A percentile compares a stretch with the other conserved stretches of the same genome.
Evolutionary conservation across 352 stramenopile genomes (phyloP).

Genomic region (Bremia lactucae): DNA sequence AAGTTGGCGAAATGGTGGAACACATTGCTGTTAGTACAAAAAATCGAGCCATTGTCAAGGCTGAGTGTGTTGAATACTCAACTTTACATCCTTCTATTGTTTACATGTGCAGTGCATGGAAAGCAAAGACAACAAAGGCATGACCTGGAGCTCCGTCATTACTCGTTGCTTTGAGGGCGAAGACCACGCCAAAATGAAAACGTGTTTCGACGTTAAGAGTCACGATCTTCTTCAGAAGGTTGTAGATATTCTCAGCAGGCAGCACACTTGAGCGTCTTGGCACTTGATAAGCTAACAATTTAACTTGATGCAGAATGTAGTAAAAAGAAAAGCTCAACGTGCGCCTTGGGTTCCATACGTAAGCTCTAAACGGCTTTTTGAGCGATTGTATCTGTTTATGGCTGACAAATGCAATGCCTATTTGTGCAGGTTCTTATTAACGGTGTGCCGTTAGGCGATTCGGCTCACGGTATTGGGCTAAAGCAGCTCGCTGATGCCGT

Average conservation of each 20-base stretch:
- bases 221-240: constrained; percentile 47
- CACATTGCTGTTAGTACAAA: constrained; percentile 37
- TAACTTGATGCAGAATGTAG: constrained; percentile 30
- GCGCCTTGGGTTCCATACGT: constrained; percentile 64
- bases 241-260: not conserved
- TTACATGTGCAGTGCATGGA: constrained; percentile 46
- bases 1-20: constrained; percentile 52
- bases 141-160: constrained; percentile 55
- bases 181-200: constrained; percentile 37
- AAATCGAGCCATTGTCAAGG: not conserved
- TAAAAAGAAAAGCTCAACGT: constrained; percentile 33
- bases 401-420: not conserved
- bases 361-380: constrained; percentile 9
- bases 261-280: no score
- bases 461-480: constrained; percentile 49
- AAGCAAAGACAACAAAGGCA: constrained; percentile 65
- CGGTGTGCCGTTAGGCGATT: constrained; percentile 38
- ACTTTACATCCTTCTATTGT: no score
- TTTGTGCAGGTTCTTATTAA: constrained; percentile 47
- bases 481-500: constrained; percentile 55
- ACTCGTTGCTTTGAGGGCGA: constrained; percentile 51
- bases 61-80: no score
- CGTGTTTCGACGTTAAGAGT: constrained; percentile 54
- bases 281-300: no score
- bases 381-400: not conserved